These are phyloP conservation scores for Nakazawaea molendinolei DNA, from an alignment of 805 yeast species.

Conservation along the genomic window DNA sequence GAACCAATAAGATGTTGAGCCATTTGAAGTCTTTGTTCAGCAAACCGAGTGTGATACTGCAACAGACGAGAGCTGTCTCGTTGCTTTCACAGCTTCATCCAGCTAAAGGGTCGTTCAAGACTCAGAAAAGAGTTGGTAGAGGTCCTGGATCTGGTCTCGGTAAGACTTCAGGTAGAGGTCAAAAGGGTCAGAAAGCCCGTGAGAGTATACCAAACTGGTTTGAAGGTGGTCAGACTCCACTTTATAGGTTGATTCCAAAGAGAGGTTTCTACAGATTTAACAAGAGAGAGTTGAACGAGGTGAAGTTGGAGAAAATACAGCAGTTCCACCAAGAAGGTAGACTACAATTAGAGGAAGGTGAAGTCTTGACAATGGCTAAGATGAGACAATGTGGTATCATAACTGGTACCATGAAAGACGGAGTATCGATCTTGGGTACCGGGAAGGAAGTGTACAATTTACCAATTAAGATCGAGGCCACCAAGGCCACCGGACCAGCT, in stretches of 20 bases:
- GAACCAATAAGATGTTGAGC: background rate
- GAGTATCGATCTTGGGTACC: conserved; percentile 74
- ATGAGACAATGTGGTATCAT: conserved; percentile 73
- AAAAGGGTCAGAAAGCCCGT: conserved; percentile 97
- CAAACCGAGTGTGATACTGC: background rate
- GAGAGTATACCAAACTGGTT: conserved; percentile 87
- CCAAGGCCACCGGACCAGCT: conserved; percentile 72
- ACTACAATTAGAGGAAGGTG: conserved; percentile 50
- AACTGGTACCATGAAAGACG: conserved; percentile 66
- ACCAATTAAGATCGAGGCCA: conserved; percentile 73
- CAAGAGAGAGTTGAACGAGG: conserved; percentile 42
- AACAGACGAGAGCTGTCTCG: conserved; percentile 27
- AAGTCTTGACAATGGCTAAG: conserved; percentile 63
- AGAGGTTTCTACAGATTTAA: conserved; percentile 74
- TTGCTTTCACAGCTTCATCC: conserved; percentile 52
- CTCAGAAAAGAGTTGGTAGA: conserved; percentile 79
- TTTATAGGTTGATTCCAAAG: conserved; percentile 77
- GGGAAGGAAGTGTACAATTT: conserved; percentile 45
- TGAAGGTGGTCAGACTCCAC: conserved; percentile 99
- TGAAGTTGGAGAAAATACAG: conserved; percentile 67
- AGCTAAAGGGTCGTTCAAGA: conserved; percentile 51
- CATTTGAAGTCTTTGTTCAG: conserved; percentile 5
- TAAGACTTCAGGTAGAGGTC: conserved; percentile 96
- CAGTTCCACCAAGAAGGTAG: conserved; percentile 65
- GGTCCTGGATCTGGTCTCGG: conserved; percentile 93